phyloP scores from a whole-genome alignment of 2,329 filamentous ascomycete species.

The Xenoacremonium recifei region DNA sequence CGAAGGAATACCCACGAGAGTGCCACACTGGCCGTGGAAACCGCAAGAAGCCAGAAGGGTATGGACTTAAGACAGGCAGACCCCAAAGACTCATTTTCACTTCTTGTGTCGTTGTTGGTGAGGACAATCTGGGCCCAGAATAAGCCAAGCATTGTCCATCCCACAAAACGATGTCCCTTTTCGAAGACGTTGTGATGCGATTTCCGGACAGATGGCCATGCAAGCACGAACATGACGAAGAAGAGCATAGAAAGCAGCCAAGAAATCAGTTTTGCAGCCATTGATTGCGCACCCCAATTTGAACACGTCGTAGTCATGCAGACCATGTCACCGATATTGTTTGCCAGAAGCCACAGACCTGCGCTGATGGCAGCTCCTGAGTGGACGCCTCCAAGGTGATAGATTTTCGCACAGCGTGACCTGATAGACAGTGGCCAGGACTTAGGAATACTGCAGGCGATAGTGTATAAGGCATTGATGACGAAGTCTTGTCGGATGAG shows the following conservation, averaged over 20 bases:
- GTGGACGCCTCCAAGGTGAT: slow-evolving; percentile 52
- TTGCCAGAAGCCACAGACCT: slow-evolving; percentile 47
- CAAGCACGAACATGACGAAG: slow-evolving; percentile 57
- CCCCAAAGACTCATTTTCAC: slow-evolving; percentile 33
- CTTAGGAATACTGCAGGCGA: slow-evolving; percentile 45
- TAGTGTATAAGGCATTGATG: slow-evolving; percentile 49
- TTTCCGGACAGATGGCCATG: slow-evolving; percentile 62
- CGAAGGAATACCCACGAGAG: slow-evolving; percentile 74
- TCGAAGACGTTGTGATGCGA: slow-evolving; percentile 69
- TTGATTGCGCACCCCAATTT: slow-evolving; percentile 33
- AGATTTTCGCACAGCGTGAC: slow-evolving; percentile 48
- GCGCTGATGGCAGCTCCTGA: slow-evolving; percentile 49
- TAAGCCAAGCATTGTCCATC: slow-evolving; percentile 63
- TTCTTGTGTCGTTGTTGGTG: slow-evolving; percentile 43
- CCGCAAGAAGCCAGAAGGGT: slow-evolving; percentile 66
- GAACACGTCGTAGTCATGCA: slow-evolving; percentile 30
- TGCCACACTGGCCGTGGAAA: slow-evolving; percentile 63
- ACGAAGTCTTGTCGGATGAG: slow-evolving; percentile 53
- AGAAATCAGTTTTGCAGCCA: slow-evolving; percentile 46
- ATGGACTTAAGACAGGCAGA: slow-evolving; percentile 36
- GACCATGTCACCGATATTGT: slow-evolving; percentile 37
- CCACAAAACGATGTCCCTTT: slow-evolving; percentile 67
- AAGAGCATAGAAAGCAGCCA: slow-evolving; percentile 59
- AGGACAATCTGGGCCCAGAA: slow-evolving; percentile 65
- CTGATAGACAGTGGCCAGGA: slow-evolving; percentile 48